Evolutionary conservation across 495 filamentous ascomycete species (phyloP).

Genomic region (Mycothermus thermophilus): DNA sequence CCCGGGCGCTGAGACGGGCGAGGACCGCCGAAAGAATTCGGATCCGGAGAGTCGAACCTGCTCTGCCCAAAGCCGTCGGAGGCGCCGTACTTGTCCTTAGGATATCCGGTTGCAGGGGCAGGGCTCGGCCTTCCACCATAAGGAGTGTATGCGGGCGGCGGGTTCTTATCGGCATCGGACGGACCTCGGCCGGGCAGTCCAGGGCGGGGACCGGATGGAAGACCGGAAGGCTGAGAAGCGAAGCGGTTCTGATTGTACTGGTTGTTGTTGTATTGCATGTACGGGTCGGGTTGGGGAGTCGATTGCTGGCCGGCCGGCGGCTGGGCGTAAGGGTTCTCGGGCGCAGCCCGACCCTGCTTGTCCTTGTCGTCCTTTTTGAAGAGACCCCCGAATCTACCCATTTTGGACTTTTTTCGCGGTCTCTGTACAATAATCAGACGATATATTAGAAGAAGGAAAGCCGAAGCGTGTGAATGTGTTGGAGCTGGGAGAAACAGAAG

Average conservation of each 20-base stretch:
- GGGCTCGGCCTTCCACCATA: too few species aligned
- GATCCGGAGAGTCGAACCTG: conserved; percentile 50
- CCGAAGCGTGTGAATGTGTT: neutral
- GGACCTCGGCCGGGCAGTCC: too few species aligned
- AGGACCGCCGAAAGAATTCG: neutral
- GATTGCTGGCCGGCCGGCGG: conserved; percentile 45
- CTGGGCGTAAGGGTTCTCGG: conserved; percentile 61
- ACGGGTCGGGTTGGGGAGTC: conserved; percentile 20
- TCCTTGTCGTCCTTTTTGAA: conserved; percentile 52
- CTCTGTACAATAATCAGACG: too few species aligned
- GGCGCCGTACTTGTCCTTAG: conserved; percentile 2
- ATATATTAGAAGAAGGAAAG: neutral
- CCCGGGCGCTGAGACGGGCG: conserved; percentile 35
- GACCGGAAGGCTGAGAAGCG: too few species aligned
- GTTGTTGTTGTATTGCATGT: conserved; percentile 2
- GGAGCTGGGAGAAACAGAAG: neutral
- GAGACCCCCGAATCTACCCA: conserved; percentile 45
- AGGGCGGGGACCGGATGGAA: too few species aligned
- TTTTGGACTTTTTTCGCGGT: conserved; percentile 20
- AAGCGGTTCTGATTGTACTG: conserved; percentile 5
- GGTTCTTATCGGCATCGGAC: too few species aligned
- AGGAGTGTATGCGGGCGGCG: too few species aligned
- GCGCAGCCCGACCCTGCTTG: conserved; percentile 37
- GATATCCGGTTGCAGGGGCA: neutral
- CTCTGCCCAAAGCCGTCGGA: conserved; percentile 41